Base-by-base conservation (phyloP, 2,329 filamentous ascomycete species). In the Alternaria arborescens region DNA sequence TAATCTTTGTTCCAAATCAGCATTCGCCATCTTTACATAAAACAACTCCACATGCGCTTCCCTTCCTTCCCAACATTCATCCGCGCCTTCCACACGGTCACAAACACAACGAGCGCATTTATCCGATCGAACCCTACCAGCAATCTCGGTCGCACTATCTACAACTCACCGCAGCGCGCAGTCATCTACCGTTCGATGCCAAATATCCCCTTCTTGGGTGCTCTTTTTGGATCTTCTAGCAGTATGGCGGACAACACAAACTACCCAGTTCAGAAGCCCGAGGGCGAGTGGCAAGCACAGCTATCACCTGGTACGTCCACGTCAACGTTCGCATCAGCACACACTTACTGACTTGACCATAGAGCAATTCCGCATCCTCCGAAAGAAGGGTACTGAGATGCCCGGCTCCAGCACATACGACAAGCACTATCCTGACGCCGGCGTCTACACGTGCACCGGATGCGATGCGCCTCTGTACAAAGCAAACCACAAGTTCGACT, bases 341-440 rank as follows among this genome's bases (percentile, higher is more conserved):
- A 47, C 11, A 8, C 32, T 16, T 52, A 43, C 62, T 64, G 44
- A 69, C 50, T 14, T 5, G 66, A 32, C 71, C 54, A 54, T 71
- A 97, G 94, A 97, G 74, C 95, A 99, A 85, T 99, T 98, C 84
- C 92, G 92, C 67, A 87, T 99, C 75, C 88, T 99, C 56, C 91
- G 95, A 65, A 83, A 96, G 78, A 94, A 97, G 79, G 95, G 94
- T 71, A 99, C 95, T 46, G 96, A 99, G 78, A 81, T 87, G 3
- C 87, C 94, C 16, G 89, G 87, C 69, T 89, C 90, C 6, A 94
- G 94, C 73, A 88, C 90, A 78, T 97, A 91, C 78, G 90, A 99
- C 83, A 93, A 94, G 78, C 93, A 97, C 83, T 86, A 89, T 76
- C 89, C 93, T 1, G 80, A 85, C 0, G 76, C 85, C 5, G 96